phyloP scores from a whole-genome alignment of 495 filamentous ascomycete species.

The Aspergillus saccharolyticus region DNA sequence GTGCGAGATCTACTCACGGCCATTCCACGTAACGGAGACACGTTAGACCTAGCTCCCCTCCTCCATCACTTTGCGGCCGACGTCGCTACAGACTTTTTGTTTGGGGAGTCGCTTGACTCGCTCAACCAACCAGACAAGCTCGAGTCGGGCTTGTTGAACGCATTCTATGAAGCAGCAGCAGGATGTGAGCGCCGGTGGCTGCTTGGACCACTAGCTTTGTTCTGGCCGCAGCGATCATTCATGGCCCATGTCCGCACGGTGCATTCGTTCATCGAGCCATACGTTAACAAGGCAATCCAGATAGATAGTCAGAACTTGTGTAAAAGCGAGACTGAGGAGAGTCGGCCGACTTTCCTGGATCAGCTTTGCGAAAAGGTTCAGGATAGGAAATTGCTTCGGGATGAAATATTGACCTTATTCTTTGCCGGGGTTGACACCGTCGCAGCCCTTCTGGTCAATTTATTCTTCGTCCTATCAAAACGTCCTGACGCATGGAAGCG shows the following conservation, averaged over 20 bases:
- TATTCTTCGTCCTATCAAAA: not conserved
- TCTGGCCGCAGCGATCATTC: not conserved
- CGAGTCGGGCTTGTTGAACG: not conserved
- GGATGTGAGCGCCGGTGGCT: not conserved
- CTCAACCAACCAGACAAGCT: not conserved
- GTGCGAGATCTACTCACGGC: not conserved
- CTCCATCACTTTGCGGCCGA: slow-evolving; percentile 1
- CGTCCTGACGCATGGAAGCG: not conserved
- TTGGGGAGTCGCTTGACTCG: not conserved
- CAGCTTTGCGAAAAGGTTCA: not conserved
- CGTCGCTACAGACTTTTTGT: not conserved
- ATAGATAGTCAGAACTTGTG: not conserved
- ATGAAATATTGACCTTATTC: not conserved
- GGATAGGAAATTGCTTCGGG: not conserved
- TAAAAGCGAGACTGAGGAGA: not conserved
- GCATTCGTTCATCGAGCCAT: not conserved
- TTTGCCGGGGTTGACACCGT: not conserved
- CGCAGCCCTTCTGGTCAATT: not conserved
- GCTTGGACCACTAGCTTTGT: not conserved
- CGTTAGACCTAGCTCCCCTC: not conserved
- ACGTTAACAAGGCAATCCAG: not conserved
- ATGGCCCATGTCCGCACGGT: not conserved
- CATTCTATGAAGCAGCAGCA: not conserved
- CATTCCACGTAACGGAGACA: not conserved
- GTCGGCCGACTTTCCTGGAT: not conserved